These are phyloP conservation scores for Auricularia sp. DNA, from an alignment of 768 basidiomycete genomes.

Conservation along the genomic window DNA sequence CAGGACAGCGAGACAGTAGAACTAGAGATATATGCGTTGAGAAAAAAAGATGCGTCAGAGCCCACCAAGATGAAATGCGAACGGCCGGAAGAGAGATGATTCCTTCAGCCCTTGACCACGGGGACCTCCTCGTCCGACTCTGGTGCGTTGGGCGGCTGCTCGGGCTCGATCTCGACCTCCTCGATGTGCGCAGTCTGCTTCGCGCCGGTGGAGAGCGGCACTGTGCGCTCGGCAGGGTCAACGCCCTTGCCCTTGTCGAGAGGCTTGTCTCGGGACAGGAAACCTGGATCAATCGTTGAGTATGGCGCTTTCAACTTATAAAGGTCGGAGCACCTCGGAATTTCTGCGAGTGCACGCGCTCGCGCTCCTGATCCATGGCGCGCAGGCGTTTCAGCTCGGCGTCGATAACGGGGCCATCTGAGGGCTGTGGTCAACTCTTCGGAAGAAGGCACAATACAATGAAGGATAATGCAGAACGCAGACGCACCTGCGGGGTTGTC, in stretches of 20 bases:
- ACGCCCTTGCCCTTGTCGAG: neutral
- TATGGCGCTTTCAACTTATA: too few species aligned
- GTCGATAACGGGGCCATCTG: conserved; percentile 50
- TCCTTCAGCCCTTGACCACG: neutral
- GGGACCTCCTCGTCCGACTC: neutral
- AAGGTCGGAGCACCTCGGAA: conserved; percentile 45
- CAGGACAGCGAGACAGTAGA: neutral
- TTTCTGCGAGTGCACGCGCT: conserved; percentile 55
- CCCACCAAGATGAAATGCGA: neutral
- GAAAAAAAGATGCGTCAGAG: too few species aligned
- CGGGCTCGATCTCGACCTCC: neutral
- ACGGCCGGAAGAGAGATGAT: neutral
- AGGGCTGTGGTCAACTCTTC: conserved; percentile 1
- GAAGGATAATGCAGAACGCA: neutral
- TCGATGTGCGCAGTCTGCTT: neutral
- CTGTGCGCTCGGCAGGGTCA: neutral
- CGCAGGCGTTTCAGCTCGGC: conserved; percentile 54
- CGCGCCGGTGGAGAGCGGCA: neutral
- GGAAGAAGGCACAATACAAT: neutral
- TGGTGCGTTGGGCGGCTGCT: neutral
- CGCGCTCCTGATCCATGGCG: conserved; percentile 54
- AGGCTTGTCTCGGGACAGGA: neutral
- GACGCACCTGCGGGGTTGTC: conserved; percentile 49
- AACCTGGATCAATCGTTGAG: neutral
- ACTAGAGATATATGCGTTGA: too few species aligned